Evolutionary conservation across 441 rosid genomes (phyloP).

Genomic region (Flueggea neowawraea): DNA sequence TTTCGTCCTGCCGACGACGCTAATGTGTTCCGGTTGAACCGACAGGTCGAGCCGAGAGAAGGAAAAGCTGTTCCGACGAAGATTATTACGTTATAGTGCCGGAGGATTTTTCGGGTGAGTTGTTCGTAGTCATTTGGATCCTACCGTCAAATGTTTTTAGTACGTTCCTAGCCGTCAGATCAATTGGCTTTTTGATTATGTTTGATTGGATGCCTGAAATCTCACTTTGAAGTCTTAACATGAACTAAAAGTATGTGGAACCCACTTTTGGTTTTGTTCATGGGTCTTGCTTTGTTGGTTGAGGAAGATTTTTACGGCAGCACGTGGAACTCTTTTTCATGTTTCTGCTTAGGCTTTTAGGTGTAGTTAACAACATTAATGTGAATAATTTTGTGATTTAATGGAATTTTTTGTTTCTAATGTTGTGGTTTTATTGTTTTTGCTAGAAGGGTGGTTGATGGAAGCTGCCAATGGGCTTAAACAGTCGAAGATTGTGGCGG

Average conservation of each 20-base stretch:
- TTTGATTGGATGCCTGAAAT: constrained; percentile 27
- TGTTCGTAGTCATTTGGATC: background rate
- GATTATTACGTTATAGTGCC: constrained; percentile 44
- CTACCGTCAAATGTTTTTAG: constrained; percentile 1
- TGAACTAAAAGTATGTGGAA: background rate
- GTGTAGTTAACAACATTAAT: background rate
- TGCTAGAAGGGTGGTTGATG: constrained; percentile 40
- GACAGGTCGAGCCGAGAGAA: constrained; percentile 40
- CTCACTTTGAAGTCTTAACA: background rate
- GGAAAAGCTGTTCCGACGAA: constrained; percentile 65
- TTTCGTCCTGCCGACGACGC: background rate
- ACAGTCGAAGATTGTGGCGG: constrained; percentile 26
- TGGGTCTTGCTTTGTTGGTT: constrained; percentile 19
- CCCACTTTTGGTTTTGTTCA: constrained; percentile 1
- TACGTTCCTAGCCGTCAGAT: constrained; percentile 30
- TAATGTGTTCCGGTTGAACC: background rate
- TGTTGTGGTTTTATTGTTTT: background rate
- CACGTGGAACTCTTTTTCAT: constrained; percentile 30
- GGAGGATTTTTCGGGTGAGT: constrained; percentile 56
- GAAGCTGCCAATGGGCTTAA: constrained; percentile 33
- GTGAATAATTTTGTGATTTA: background rate
- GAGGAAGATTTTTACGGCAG: constrained; percentile 7
- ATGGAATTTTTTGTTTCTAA: constrained; percentile 3
- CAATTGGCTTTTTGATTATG: constrained; percentile 18
- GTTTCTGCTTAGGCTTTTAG: background rate